Percentiles rank a stretch among this genome's conserved stretches.
phyloP scores from a whole-genome alignment of 129 eudicot genomes.

The Ambrosia trifida region DNA sequence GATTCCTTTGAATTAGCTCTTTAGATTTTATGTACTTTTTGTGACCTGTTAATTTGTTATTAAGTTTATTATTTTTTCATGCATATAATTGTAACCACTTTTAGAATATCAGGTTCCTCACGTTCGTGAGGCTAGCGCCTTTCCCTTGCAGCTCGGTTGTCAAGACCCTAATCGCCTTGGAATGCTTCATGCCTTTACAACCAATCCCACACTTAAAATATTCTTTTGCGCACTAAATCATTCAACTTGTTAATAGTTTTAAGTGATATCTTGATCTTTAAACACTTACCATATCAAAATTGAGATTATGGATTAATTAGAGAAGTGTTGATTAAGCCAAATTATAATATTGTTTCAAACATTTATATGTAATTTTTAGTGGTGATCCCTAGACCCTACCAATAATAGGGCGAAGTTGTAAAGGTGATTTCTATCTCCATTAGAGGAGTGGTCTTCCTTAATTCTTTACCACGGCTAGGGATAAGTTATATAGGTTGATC shows the following conservation, averaged over 20 bases:
- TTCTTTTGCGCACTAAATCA: not conserved
- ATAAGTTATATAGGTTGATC: not conserved
- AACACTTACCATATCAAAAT: not conserved
- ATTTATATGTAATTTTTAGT: not conserved
- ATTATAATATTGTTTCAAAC: not conserved
- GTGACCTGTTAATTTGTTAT: too few relatives aligned
- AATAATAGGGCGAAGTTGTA: not conserved
- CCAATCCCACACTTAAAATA: not conserved
- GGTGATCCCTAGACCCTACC: not conserved
- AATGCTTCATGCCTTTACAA: too few relatives aligned
- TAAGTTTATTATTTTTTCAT: too few relatives aligned
- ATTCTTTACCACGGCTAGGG: not conserved
- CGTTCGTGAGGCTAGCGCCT: too few relatives aligned
- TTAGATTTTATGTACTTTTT: too few relatives aligned
- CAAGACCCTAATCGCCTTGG: too few relatives aligned
- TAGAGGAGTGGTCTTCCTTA: not conserved
- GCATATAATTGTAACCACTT: too few relatives aligned
- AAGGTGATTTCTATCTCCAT: not conserved
- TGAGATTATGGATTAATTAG: not conserved
- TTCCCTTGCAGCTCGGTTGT: too few relatives aligned
- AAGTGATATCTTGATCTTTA: not conserved
- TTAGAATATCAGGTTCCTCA: too few relatives aligned
- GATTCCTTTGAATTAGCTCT: too few relatives aligned
- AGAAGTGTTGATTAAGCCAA: not conserved
- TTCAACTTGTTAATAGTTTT: not conserved